phyloP scores from a whole-genome alignment of 768 basidiomycete species.

The Polyporus arcularius region DNA sequence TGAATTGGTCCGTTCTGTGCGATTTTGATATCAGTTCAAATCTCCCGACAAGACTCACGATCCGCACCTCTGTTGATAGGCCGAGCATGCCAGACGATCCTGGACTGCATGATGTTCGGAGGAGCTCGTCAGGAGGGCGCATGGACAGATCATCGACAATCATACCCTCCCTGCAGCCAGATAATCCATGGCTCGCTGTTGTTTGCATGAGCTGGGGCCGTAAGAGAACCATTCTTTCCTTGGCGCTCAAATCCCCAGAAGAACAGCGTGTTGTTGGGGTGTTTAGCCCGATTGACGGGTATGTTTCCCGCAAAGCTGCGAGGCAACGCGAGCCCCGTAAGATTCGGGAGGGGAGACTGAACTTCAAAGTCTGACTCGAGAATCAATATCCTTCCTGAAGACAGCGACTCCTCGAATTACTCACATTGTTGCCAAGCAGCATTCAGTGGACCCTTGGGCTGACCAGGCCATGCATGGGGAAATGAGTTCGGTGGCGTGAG shows the following conservation, averaged over 20 bases:
- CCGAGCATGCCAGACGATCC: slow-evolving; percentile 72
- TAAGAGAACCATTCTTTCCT: slow-evolving; percentile 43
- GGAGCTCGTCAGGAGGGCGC: not conserved
- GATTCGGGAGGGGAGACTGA: slow-evolving; percentile 26
- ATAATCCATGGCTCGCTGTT: slow-evolving; percentile 64
- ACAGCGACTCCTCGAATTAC: not conserved
- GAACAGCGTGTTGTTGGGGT: slow-evolving; percentile 35
- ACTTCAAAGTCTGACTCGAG: slow-evolving; percentile 30
- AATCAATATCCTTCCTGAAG: too few relatives aligned
- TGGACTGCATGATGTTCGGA: slow-evolving; percentile 37
- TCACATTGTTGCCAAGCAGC: slow-evolving; percentile 27
- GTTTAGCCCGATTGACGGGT: slow-evolving; percentile 27
- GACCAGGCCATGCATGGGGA: slow-evolving; percentile 27
- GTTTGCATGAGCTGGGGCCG: slow-evolving; percentile 32
- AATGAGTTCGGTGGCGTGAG: slow-evolving; percentile 19
- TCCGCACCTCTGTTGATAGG: slow-evolving; percentile 52
- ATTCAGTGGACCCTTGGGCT: slow-evolving; percentile 23
- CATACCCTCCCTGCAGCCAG: slow-evolving; percentile 72
- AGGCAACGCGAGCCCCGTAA: slow-evolving; percentile 23
- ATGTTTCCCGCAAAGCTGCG: slow-evolving; percentile 34
- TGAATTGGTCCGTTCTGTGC: slow-evolving; percentile 67
- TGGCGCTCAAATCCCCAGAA: slow-evolving; percentile 33
- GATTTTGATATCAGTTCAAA: not conserved
- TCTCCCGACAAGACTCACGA: not conserved
- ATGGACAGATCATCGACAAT: not conserved